These are phyloP conservation scores for Kwoniella europaea DNA, from an alignment of 768 basidiomycete genomes.

Conservation along the genomic window DNA sequence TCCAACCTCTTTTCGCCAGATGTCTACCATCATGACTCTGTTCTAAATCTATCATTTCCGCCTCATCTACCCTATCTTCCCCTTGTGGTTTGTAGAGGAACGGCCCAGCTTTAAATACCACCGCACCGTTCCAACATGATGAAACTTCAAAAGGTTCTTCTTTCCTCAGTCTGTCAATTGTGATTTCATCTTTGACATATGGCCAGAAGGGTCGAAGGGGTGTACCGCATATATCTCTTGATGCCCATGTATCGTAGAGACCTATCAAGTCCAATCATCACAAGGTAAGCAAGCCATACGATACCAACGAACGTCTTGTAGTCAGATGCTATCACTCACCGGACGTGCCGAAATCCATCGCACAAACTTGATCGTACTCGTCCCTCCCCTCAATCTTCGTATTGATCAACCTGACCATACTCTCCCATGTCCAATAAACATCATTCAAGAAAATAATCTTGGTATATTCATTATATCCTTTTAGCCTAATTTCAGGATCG, in stretches of 20 bases:
- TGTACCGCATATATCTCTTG: constrained; percentile 36
- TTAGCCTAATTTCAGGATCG: constrained; percentile 35
- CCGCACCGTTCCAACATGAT: constrained; percentile 52
- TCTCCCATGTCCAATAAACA: constrained; percentile 60
- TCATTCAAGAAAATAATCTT: constrained; percentile 62
- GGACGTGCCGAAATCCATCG: constrained; percentile 58
- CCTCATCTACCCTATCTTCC: not conserved
- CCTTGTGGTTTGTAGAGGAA: constrained; percentile 24
- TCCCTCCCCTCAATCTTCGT: constrained; percentile 30
- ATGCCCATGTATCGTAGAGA: constrained; percentile 33
- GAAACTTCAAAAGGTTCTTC: constrained; percentile 22
- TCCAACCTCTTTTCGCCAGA: constrained; percentile 31
- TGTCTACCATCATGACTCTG: not conserved
- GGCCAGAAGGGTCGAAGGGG: constrained; percentile 32
- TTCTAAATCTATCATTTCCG: not conserved
- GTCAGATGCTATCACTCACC: constrained; percentile 25
- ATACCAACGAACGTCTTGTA: too few species aligned
- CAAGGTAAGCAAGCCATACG: too few species aligned
- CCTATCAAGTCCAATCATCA: not conserved
- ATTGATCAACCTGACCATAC: constrained; percentile 59
- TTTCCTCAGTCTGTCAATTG: constrained; percentile 4
- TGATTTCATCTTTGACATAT: constrained; percentile 23
- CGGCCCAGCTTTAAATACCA: constrained; percentile 38
- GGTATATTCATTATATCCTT: constrained; percentile 18
- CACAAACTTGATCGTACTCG: constrained; percentile 61